Evolutionary conservation across 2,329 filamentous ascomycete genomes (phyloP), one percentile per base, ranked within the genome.

Genomic region (Penicillium sp.): DNA sequence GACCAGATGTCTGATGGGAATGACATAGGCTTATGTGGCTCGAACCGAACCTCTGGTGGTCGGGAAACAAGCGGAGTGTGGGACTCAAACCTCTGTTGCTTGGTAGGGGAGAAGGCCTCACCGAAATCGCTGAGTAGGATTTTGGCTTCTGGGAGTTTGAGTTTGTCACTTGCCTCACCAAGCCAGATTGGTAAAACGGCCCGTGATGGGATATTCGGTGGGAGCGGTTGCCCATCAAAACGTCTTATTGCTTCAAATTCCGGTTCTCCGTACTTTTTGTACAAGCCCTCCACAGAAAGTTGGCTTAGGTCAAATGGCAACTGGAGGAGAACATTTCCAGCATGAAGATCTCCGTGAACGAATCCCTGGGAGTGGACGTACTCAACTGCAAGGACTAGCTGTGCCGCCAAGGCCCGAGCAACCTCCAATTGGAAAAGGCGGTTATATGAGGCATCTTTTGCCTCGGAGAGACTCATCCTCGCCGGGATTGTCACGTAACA

Each of bases 1-100:
- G 70, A 74, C 76, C 75, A 78, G 17, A 77, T 75, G 39, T 78
- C 75, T 1, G 74, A 72, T 23, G 66, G 25, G 39, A 72, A 74
- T 1, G 70, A 69, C 7, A 78, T 66, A 15, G 75, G 67, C 2
- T 42, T 69, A 15, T 55, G 58, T 29, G 71, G 68, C 33, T 76
- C 71, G 53, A 79, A 78, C 13, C 65, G 63, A 29, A 64, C 63
- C 61, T 78, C 76, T 0, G 75, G 76, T 12, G 73, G 70, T 3
- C 69, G 68, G 47, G 68, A 59, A 12, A 60, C 13, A 36, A 71
- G 65, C 0, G 73, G 73, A 12, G 70, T 69, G 35, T 68, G 65
- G 25, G 72, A 76, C 21, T 71, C 57, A 36, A 55, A 67, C 49
- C 55, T 65, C 19, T 27, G 0, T 49, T 66, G 53, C 53, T 69